Evolutionary conservation across 2,329 filamentous ascomycete genomes (phyloP), one percentile per base, ranked within the genome.

Genomic region (Colletotrichum camelliae): DNA sequence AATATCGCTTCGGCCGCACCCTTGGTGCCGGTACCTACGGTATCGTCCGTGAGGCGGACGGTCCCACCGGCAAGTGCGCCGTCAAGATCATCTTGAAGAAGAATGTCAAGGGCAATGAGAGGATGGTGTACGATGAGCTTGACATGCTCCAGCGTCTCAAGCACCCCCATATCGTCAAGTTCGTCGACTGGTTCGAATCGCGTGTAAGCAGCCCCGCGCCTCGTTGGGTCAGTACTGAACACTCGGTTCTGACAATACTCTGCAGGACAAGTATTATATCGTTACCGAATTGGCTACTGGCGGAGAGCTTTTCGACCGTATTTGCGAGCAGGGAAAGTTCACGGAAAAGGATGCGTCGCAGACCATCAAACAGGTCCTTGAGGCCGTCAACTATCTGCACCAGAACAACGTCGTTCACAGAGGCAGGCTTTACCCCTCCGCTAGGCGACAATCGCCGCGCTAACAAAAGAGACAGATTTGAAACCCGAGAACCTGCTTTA

Each of bases 21-120:
- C 91, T 99, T 75, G 97, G 97, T 82, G 97, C 97, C 77, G 97
- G 97, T 81, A 99, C 97, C 81, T 99, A 99, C 89, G 97, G 97
- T 82, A 98, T 99, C 82, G 97, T 99, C 82, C 93, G 97, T 81
- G 97, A 99, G 87, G 97, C 97, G 76, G 96, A 98, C 77, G 91
- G 95, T 80, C 92, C 94, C 57, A 90, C 91, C 24, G 95, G 95
- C 84, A 91, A 98, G 89, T 96, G 98, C 77, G 97, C 97, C 55
- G 92, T 99, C 86, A 99, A 99, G 90, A 98, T 99, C 84, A 99
- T 99, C 85, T 89, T 98, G 82, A 99, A 99, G 91, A 98, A 98
- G 89, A 98, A 98, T 86, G 96, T 99, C 84, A 97, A 96, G 85
- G 96, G 96, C 79, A 98, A 98, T 81, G 97, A 99, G 89, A 93